Base-by-base conservation (phyloP, 1,284 basidiomycete genomes). In the Meira miltonrushii region DNA sequence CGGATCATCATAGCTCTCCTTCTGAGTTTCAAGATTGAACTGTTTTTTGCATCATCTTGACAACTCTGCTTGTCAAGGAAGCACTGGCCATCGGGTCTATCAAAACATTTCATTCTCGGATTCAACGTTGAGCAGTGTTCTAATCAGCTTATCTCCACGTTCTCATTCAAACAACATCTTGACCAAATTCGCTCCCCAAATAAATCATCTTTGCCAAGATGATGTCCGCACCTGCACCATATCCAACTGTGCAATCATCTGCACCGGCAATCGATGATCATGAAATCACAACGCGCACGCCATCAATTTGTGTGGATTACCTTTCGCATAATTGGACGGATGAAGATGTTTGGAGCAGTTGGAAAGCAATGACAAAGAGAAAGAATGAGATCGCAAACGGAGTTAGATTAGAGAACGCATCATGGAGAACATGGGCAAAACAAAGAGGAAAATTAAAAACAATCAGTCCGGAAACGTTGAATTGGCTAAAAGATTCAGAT, bases 341-440 rank as follows among this genome's bases (percentile, higher is more conserved):
- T 80, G 93, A 97, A 79, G 95, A 98, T 79, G 92, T 98, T 12
- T 96, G 92, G 92, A 87, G 89, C 59, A 92, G 89, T 54, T 98
- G 94, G 94, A 85, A 94, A 69, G 91, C 88, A 77, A 98, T 97
- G 92, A 98, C 94, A 52, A 86, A 90, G 66, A 90, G 92, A 82
- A 98, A 97, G 85, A 90, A 96, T 78, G 93, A 94, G 81, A 96
- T 98, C 75, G 86, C 92, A 12, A 98, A 98, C 78, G 94, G 94
- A 52, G 84, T 90, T 58, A 83, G 94, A 54, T 85, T 98, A 61
- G 95, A 98, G 82, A 98, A 98, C 77, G 95, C 95, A 3, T 90
- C 87, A 71, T 98, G 94, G 94, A 83, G 95, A 48, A 97, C 94
- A 1, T 98, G 95, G 94, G 94, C 93, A 85, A 97, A 98, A 81